phyloP scores from a whole-genome alignment of 2,329 filamentous ascomycete genomes.

The Sporothrix euskadiensis region DNA sequence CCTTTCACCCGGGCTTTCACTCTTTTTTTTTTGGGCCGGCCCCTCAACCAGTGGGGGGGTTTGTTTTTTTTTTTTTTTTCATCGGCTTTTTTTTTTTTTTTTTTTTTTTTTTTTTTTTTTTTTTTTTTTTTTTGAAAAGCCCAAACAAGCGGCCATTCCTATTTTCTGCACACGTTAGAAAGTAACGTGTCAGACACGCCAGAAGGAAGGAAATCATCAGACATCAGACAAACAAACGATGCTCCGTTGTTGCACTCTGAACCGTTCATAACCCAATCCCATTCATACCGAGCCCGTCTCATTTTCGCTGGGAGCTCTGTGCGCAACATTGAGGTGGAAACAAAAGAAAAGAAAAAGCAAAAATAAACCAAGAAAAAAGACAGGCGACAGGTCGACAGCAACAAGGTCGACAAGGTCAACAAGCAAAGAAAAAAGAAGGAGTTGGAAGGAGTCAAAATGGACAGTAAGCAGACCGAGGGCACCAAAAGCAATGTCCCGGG shows the following conservation, averaged over 20 bases:
- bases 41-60: too few relatives aligned
- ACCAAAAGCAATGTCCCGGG: neutral
- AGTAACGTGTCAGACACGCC: neutral
- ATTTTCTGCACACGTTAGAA: too few relatives aligned
- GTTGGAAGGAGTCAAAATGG: constrained; percentile 12
- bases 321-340: constrained; percentile 7
- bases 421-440: neutral
- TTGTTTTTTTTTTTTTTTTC: too few relatives aligned
- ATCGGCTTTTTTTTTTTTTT: too few relatives aligned
- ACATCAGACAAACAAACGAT: neutral
- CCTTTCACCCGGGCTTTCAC: too few relatives aligned
- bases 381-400: neutral
- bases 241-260: constrained; percentile 1
- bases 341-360: neutral
- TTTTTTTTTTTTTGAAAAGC: too few relatives aligned
- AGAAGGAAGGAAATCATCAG: neutral
- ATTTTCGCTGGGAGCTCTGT: constrained; percentile 1
- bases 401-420: too few relatives aligned
- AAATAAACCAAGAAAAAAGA: neutral
- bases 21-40: too few relatives aligned
- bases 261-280: neutral
- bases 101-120: too few relatives aligned
- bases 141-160: too few relatives aligned
- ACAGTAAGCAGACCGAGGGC: neutral
- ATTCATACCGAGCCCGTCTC: constrained; percentile 12